Evolutionary conservation across 495 filamentous ascomycete genomes (phyloP), one percentile per base, ranked within the genome.

Genomic region (Penicillium arizonense): DNA sequence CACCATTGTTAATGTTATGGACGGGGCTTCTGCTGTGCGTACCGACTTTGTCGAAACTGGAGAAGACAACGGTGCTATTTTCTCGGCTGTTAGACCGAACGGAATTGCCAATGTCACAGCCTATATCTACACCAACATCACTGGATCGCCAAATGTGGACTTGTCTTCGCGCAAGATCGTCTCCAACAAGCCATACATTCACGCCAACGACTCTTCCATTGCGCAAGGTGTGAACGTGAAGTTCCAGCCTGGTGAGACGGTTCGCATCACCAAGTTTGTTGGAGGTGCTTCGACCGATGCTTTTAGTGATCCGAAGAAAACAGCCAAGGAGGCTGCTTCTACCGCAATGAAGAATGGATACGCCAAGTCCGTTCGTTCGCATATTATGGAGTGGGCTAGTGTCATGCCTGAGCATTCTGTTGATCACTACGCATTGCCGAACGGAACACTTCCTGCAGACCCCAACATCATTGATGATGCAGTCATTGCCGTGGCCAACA

Each of bases 201-300:
- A 76, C 13, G 49, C 50, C n/a, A 85, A 84, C 51, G 66, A 72
- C n/a, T 86, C 84, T 0, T 80, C 82, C 4, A 79, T 86, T 57
- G 84, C 78, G 0, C 82, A 86, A 56, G 71, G 76, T 12, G 69
- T 81, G 28, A 58, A 64, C 41, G 75, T 83, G 30, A 68, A 63
- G 10, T 74, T 86, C 28, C 63, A 67, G 43, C 75, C 80, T 2
- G 77, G 77, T 2, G 35, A 78, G 48, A 72, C 72, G 0, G 72
- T 78, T n/a, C 75, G 61, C 4, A 56, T 86, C 44, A 78, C 71
- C 26, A 87, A 87, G 50, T 86, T 71, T 45, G 73, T 87, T 37
- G 84, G 84, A 37, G 77, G 60, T 18, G 84, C 84, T n/a, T 83
- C 82, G 1, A 74, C 77, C 0, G 84, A 86, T 62, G 82, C 81